Evolutionary conservation across 2,329 filamentous ascomycete species (phyloP).

Genomic region (Ophiostoma angusticollis): DNA sequence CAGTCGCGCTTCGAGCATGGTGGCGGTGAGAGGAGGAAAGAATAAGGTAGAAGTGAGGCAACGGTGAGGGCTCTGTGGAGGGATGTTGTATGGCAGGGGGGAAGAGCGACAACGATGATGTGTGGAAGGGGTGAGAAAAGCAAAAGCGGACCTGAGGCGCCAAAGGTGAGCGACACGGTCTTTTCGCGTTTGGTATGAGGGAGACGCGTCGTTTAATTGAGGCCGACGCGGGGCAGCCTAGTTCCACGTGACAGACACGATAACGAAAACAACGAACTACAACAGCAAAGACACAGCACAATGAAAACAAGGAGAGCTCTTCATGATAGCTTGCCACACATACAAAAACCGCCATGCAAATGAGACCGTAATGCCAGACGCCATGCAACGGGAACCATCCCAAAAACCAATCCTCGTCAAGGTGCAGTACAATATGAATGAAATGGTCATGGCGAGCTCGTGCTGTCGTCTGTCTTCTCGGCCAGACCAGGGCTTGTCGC

Average conservation of each 20-base stretch:
- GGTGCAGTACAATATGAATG: neutral
- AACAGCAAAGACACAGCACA: constrained; percentile 2
- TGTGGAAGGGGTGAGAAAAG: neutral
- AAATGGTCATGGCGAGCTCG: constrained; percentile 6
- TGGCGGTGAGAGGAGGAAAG: constrained; percentile 19
- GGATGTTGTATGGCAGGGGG: neutral
- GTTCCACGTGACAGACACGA: constrained; percentile 1
- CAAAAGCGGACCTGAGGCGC: constrained; percentile 2
- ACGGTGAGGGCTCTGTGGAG: neutral
- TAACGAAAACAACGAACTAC: neutral
- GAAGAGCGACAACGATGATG: neutral
- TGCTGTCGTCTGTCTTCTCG: constrained; percentile 1
- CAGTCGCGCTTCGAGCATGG: constrained; percentile 92
- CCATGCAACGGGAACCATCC: constrained; percentile 1
- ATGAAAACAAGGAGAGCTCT: neutral
- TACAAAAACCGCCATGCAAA: neutral
- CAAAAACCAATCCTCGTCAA: neutral
- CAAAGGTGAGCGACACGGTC: constrained; percentile 13
- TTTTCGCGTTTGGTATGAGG: constrained; percentile 11
- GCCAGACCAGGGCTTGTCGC: neutral
- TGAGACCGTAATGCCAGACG: constrained; percentile 1
- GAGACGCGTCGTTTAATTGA: constrained; percentile 17
- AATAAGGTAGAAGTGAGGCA: neutral
- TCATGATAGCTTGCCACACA: too few species aligned
- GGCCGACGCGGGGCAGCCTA: constrained; percentile 10